Base-by-base conservation (phyloP, 164 flowering plant genomes). In the Amborella trichopoda region DNA sequence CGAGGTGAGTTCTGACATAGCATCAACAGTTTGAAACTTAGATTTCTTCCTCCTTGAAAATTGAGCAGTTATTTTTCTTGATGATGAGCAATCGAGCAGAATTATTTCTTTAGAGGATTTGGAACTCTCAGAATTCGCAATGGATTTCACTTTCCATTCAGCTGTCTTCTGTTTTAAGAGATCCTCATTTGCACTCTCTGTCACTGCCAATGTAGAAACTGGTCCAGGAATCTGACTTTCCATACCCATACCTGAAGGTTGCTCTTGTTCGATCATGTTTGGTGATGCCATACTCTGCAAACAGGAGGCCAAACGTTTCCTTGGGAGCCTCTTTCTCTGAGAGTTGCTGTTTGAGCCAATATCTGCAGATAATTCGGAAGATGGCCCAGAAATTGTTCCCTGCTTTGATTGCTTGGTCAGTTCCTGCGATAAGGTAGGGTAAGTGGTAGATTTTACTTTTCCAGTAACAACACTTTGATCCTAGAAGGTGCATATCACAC, bases 251-350 rank as follows among this genome's bases (percentile, higher is more conserved):
- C 53, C 69, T 23, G 27, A 4, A 14, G 32, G 16, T 19, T 56
- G 65, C 44, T 44, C 63, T 34, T 16, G 42, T 12, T 32, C 10
- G 16, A 46, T 60, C 50, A 24, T 3, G 23, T 50, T 60, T 27
- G 40, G 60, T 5, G 52, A n/a, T 37, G 46, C 39, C 19, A 52
- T 38, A 52, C 45, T 46, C 8, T 40, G 63, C 13, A 70, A 58
- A 37, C 59, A 48, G 21, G 71, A 60, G 28, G 61, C 73, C 11
- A 65, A 28, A 38, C 66, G 73, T 58, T 68, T 74, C 45, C 30
- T 51, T n/a, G 13, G 36, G 41, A 45, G 43, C 55, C 63, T 78
- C 60, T 68, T 83, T 77, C 77, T 78, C 26, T 85, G 80, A 58
- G 53, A 57, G 62, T 76, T 74, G 19, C 68, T 75, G 50, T 68